phyloP scores from a whole-genome alignment of 768 basidiomycete genomes.

The Pleurotus platypus region DNA sequence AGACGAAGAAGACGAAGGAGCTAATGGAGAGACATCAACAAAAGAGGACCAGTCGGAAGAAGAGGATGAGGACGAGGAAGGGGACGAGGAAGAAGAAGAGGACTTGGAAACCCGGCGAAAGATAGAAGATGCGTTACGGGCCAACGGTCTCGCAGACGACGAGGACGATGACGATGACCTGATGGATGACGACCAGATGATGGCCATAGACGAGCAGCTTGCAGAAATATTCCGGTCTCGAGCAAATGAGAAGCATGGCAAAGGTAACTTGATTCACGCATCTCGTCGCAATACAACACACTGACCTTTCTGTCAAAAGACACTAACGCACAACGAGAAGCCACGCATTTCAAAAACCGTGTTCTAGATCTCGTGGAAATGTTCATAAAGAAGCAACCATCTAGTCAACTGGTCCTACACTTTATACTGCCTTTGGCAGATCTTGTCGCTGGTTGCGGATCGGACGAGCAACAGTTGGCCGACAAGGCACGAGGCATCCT shows the following conservation, averaged over 20 bases:
- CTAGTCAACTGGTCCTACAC: constrained; percentile 64
- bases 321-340: constrained; percentile 76
- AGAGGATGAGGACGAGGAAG: constrained; percentile 29
- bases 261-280: constrained; percentile 43
- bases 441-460: constrained; percentile 58
- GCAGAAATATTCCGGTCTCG: constrained; percentile 80
- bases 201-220: constrained; percentile 91
- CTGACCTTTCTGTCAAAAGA: constrained; percentile 28
- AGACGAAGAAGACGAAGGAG: constrained; percentile 29
- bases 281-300: not conserved
- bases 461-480: constrained; percentile 84
- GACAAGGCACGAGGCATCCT: constrained; percentile 85
- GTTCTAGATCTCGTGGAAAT: constrained; percentile 93
- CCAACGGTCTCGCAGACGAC: constrained; percentile 56
- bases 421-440: constrained; percentile 77
- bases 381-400: constrained; percentile 73
- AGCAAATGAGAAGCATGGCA: constrained; percentile 57
- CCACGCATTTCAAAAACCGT: constrained; percentile 94
- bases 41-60: constrained; percentile 29
- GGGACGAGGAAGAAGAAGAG: constrained; percentile 43
- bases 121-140: constrained; percentile 59
- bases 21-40: constrained; percentile 17
- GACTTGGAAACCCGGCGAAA: constrained; percentile 66
- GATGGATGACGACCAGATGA: constrained; percentile 98
- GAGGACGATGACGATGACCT: constrained; percentile 57